Evolutionary conservation across 306 rosid genomes (phyloP).

Genomic region (Cucumis melo): DNA sequence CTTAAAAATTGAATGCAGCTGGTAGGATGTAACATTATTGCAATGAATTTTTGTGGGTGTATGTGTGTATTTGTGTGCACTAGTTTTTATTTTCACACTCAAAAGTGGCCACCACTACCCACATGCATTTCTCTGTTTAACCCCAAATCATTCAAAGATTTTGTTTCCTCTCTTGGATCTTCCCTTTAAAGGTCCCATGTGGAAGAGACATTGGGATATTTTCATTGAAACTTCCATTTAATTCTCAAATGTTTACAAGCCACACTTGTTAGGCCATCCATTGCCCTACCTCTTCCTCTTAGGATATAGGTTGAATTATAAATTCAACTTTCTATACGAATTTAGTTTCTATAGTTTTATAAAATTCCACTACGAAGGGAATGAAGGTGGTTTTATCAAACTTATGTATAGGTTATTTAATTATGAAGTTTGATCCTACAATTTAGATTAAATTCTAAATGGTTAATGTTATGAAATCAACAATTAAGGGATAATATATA

Average conservation of each 20-base stretch:
- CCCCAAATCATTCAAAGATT: constrained; percentile 3
- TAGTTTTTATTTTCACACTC: background rate
- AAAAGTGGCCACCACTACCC: constrained; percentile 1
- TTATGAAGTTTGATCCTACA: too few relatives aligned
- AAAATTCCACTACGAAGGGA: too few relatives aligned
- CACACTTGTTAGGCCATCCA: background rate
- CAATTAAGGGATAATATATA: too few relatives aligned
- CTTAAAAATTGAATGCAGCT: background rate
- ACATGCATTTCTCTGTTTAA: background rate
- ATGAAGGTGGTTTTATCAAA: too few relatives aligned
- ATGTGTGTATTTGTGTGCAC: background rate
- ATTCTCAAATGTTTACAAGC: background rate
- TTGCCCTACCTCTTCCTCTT: background rate
- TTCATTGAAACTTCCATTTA: background rate
- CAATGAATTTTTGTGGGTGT: background rate
- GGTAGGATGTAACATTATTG: background rate
- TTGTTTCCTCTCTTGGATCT: background rate
- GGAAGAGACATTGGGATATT: background rate
- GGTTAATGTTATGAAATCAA: too few relatives aligned
- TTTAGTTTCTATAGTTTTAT: too few relatives aligned
- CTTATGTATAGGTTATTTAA: too few relatives aligned
- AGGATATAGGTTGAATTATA: too few relatives aligned
- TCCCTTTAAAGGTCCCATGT: background rate
- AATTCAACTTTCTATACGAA: too few relatives aligned
- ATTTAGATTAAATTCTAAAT: too few relatives aligned